A percentile compares a stretch with the other conserved stretches of the same genome.
Evolutionary conservation across 2,329 filamentous ascomycete species (phyloP).

Genomic region (Beauveria australis): DNA sequence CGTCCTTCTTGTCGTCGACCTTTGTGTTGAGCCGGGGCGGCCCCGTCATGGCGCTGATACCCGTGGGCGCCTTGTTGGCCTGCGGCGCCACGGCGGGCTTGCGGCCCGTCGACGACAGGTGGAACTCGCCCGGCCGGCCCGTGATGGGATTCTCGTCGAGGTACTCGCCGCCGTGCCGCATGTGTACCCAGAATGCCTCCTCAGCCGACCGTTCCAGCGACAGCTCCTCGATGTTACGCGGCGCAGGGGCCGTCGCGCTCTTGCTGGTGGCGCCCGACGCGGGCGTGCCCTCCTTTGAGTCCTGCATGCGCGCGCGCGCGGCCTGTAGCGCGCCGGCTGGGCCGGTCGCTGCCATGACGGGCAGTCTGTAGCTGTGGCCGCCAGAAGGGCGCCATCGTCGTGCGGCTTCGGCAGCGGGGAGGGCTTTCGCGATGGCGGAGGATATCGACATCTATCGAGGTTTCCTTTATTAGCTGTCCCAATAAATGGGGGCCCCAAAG

Average conservation of each 20-base stretch:
- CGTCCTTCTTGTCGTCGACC: conserved; percentile 37
- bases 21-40: conserved; percentile 33
- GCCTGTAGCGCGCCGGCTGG: conserved; percentile 6
- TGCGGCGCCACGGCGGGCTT: conserved; percentile 31
- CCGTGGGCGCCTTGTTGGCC: conserved; percentile 19
- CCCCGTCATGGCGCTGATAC: conserved; percentile 27
- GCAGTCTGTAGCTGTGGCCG: conserved; percentile 43
- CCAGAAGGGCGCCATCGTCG: conserved; percentile 47
- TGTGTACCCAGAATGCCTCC: conserved; percentile 49
- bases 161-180: conserved; percentile 54
- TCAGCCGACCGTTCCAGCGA: conserved; percentile 43
- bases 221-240: conserved; percentile 30
- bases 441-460: conserved; percentile 43
- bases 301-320: conserved; percentile 23
- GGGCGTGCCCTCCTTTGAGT: conserved; percentile 40
- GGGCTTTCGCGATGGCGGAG: conserved; percentile 43
- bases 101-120: conserved; percentile 53
- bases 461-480: neutral
- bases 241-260: conserved; percentile 18
- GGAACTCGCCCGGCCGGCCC: conserved; percentile 57
- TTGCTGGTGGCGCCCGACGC: conserved; percentile 17
- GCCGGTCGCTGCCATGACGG: conserved; percentile 18
- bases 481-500: neutral
- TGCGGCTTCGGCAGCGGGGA: conserved; percentile 41
- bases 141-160: conserved; percentile 63